Evolutionary conservation across 2,329 filamentous ascomycete species (phyloP), one percentile per base, ranked within the genome.

Genomic region (Macrophomina tecta): DNA sequence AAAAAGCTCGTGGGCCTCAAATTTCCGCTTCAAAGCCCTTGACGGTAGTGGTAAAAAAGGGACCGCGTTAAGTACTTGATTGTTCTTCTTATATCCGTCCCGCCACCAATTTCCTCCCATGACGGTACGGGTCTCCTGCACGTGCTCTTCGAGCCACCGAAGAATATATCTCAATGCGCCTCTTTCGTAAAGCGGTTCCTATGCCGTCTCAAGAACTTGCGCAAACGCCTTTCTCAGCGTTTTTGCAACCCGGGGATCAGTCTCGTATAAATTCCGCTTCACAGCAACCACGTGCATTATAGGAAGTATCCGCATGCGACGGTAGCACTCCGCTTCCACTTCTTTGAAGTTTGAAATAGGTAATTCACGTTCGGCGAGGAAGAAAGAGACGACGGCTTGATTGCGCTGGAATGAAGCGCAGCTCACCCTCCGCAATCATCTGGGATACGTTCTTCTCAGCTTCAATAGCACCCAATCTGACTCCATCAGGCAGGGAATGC

Each of bases 61-160:
- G 58, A 70, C 71, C 45, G 68, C 68, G 9, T 71, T 69, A 28
- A 71, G 38, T 8, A 69, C 69, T 48, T 72, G 68, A 18, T 56
- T 70, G 52, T 69, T 72, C 45, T 69, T 69, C 4, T 66, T 58
- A 42, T 72, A 69, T 6, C 71, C 71, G 55, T 72, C 69, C 40
- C 69, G 67, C 71, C 70, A 72, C 66, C 67, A 72, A 42, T 66
- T 52, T 18, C 65, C 60, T 36, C 67, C 16, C 23, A 64, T 45
- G 9, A 52, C 28, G 34, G n/a, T 23, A 11, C 48, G 40, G 4
- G 67, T 71, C 52, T 71, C 69, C 18, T 68, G 38, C 5, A 70
- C 67, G 63, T 72, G 68, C 23, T 69, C 55, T n/a, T 70, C 68
- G 9, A 72, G 49, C 71, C 69, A 72, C 11, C 69, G 71, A 28